phyloP scores from a whole-genome alignment of 2,329 filamentous ascomycete genomes.

The Pleurostoma richardsiae region DNA sequence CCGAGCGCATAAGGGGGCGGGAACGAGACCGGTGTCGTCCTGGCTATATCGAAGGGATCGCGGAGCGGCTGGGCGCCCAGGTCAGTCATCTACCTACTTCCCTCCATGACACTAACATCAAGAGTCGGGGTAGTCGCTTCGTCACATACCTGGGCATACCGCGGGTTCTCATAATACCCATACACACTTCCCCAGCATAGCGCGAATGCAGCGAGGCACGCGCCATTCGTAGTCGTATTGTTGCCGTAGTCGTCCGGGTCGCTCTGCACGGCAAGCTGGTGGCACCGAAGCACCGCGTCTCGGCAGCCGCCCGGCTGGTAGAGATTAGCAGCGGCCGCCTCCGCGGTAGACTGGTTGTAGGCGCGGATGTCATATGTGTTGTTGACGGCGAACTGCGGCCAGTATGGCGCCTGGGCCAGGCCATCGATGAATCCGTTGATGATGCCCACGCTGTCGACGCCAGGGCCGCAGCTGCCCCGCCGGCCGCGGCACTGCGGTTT shows the following conservation, averaged over 20 bases:
- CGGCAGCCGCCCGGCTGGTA: conserved; percentile 4
- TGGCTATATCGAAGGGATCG: conserved; percentile 50
- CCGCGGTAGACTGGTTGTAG: conserved; percentile 1
- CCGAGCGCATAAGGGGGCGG: conserved; percentile 42
- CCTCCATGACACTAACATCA: no score
- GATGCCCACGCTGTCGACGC: conserved; percentile 8
- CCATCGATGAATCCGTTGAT: conserved; percentile 9
- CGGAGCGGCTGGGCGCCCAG: conserved; percentile 10
- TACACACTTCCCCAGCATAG: conserved; percentile 5
- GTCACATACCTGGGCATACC: not conserved
- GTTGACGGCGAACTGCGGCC: conserved; percentile 3
- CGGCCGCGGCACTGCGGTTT: not conserved
- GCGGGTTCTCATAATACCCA: conserved; percentile 2
- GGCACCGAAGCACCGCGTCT: conserved; percentile 5
- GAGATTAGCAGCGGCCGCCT: not conserved
- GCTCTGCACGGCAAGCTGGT: conserved; percentile 16
- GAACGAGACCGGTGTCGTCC: conserved; percentile 38
- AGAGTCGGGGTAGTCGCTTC: conserved; percentile 13
- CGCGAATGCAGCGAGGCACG: not conserved
- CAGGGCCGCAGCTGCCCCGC: conserved; percentile 4
- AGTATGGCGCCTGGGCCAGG: conserved; percentile 1
- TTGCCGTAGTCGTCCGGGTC: conserved; percentile 5
- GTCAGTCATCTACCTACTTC: no score
- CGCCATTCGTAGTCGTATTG: not conserved
- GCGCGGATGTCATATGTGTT: conserved; percentile 8